A percentile compares a stretch with the other conserved stretches of the same genome.
Conservation (phyloP, 176 grass and related monocot species). For the Juncus effusus region DNA sequence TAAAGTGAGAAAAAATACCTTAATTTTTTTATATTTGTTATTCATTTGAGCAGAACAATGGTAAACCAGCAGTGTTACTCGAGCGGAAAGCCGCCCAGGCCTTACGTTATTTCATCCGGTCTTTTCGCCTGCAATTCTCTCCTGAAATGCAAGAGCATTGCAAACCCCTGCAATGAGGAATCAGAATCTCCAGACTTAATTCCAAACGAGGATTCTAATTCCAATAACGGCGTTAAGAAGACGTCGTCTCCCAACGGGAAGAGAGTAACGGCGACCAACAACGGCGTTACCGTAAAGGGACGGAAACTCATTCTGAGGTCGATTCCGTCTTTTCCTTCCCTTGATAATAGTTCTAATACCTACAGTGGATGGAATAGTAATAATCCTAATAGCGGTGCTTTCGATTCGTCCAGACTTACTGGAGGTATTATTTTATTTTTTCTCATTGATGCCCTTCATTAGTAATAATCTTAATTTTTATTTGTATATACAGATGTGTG, state of each 20-base stretch:
- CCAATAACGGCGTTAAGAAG: slow-evolving; percentile 44
- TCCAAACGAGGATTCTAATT: slow-evolving; percentile 26
- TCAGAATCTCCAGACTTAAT: slow-evolving; percentile 54
- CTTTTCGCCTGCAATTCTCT: slow-evolving; percentile 40
- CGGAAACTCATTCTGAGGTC: slow-evolving; percentile 92
- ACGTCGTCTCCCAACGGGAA: slow-evolving; percentile 89
- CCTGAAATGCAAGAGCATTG: slow-evolving; percentile 25
- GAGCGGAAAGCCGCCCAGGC: slow-evolving; percentile 68
- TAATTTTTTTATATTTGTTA: slow-evolving; percentile 3
- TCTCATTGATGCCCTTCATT: not conserved
- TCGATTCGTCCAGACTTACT: slow-evolving; percentile 32
- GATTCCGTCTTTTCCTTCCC: slow-evolving; percentile 86
- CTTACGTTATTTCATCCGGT: slow-evolving; percentile 46
- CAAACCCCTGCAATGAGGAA: slow-evolving; percentile 30
- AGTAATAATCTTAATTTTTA: too few relatives aligned
- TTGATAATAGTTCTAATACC: slow-evolving; percentile 29
- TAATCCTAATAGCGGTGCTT: slow-evolving; percentile 33
- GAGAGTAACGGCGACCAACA: slow-evolving; percentile 70
- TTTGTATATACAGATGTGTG: too few relatives aligned
- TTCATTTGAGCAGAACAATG: slow-evolving; percentile 43
- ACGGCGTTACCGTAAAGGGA: slow-evolving; percentile 34
- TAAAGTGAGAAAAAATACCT: too few relatives aligned
- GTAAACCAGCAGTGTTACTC: slow-evolving; percentile 67
- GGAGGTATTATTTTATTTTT: slow-evolving; percentile 43
- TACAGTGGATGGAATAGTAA: slow-evolving; percentile 31